Conservation (phyloP, 192 early-diverging fungal genomes). For the Backusella morwellensis region DNA sequence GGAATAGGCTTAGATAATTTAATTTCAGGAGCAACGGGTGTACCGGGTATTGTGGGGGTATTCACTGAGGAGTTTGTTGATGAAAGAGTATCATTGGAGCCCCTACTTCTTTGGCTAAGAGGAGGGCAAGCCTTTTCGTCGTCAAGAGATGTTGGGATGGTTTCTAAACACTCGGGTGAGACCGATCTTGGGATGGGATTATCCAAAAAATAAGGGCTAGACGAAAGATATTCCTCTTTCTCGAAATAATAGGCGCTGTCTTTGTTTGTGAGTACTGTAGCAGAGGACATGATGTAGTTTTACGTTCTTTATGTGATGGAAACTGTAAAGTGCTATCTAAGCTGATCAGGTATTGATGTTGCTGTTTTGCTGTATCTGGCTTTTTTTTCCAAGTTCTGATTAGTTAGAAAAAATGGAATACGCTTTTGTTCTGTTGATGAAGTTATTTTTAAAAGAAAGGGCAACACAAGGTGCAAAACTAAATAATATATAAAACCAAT, state of each 20-base stretch:
- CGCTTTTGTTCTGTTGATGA: not conserved
- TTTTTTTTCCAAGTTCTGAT: not conserved
- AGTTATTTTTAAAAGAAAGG: not conserved
- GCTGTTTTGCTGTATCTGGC: not conserved
- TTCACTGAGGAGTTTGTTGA: not conserved
- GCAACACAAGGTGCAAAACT: not conserved
- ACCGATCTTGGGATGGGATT: slow-evolving; percentile 6
- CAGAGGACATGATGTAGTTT: not conserved
- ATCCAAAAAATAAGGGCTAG: slow-evolving; percentile 3
- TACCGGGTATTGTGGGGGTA: not conserved
- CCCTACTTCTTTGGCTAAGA: slow-evolving; percentile 2
- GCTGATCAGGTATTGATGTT: not conserved
- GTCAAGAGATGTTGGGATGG: not conserved
- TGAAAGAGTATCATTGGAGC: slow-evolving; percentile 9
- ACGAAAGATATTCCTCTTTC: not conserved
- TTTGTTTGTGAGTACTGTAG: not conserved
- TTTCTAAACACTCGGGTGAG: slow-evolving; percentile 1
- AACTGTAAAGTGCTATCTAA: not conserved
- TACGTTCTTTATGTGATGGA: not conserved
- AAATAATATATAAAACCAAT: not conserved
- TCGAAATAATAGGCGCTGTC: not conserved
- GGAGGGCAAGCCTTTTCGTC: not conserved
- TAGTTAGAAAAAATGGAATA: not conserved
- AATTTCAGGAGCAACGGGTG: slow-evolving; percentile 7
- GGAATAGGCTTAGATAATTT: slow-evolving; percentile 8